Percentiles rank a stretch among this genome's conserved stretches.
These are phyloP conservation scores for Citeromyces matritensis DNA, from an alignment of 805 yeast genomes.

Conservation along the genomic window DNA sequence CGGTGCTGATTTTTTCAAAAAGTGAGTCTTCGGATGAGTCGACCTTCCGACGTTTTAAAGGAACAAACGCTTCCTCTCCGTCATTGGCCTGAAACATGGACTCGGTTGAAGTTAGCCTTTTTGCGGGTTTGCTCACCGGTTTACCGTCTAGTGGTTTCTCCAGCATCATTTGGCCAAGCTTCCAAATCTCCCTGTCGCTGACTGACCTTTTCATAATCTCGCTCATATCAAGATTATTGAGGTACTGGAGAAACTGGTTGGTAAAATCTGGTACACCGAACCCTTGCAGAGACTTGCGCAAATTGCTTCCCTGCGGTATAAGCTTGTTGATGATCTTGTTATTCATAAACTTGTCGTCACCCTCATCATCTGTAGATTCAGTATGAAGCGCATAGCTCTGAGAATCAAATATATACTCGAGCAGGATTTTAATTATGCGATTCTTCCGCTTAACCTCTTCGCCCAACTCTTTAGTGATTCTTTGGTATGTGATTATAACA, in stretches of 20 bases:
- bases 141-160: background rate
- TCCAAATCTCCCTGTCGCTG: constrained; percentile 2
- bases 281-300: constrained; percentile 2
- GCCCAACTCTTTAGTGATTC: background rate
- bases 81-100: background rate
- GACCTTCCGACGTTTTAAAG: background rate
- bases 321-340: constrained; percentile 3
- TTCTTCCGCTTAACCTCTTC: background rate
- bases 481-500: background rate
- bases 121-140: background rate
- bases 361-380: constrained; percentile 1
- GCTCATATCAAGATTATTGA: background rate
- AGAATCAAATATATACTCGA: background rate
- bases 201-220: constrained; percentile 1
- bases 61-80: constrained; percentile 1
- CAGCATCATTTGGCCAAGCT: background rate
- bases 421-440: background rate
- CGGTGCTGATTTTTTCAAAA: background rate
- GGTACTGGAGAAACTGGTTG: background rate
- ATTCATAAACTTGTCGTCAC: constrained; percentile 1
- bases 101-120: background rate
- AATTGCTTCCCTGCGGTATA: constrained; percentile 2
- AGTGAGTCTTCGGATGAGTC: background rate
- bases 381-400: background rate
- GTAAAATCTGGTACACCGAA: constrained; percentile 1